These are phyloP conservation scores for Laetiporus sulphureus DNA, from an alignment of 1,284 basidiomycete species.

Conservation along the genomic window DNA sequence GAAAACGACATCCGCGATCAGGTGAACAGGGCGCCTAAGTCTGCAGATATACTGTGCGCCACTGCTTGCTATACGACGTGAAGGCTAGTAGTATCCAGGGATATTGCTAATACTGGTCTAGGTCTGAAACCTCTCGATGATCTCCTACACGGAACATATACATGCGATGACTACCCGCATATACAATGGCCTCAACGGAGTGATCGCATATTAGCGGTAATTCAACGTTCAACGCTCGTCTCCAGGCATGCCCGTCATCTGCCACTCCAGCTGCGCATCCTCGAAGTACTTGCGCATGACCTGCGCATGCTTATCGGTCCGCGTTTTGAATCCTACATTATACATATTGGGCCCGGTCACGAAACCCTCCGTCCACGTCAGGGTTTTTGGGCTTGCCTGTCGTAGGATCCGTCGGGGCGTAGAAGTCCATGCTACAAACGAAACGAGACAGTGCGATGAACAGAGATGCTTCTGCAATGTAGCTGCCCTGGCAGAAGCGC, in stretches of 20 bases:
- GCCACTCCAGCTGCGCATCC: constrained; percentile 23
- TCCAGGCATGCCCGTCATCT: constrained; percentile 15
- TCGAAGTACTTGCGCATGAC: constrained; percentile 20
- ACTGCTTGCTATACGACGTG: too few species aligned
- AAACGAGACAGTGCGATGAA: constrained; percentile 24
- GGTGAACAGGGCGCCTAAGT: too few species aligned
- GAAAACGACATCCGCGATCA: too few species aligned
- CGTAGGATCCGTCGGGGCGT: constrained; percentile 18
- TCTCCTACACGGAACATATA: too few species aligned
- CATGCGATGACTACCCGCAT: too few species aligned
- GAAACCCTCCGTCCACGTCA: constrained; percentile 22
- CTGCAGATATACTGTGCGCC: too few species aligned
- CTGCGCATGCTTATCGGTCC: constrained; percentile 18
- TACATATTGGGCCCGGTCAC: constrained; percentile 20
- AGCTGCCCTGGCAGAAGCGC: constrained; percentile 22
- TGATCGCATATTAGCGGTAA: too few species aligned
- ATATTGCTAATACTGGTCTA: too few species aligned
- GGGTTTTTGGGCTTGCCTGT: constrained; percentile 20
- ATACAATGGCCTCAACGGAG: too few species aligned
- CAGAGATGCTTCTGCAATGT: constrained; percentile 25
- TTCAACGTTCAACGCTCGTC: constrained; percentile 16
- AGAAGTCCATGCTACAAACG: constrained; percentile 25
- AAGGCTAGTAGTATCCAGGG: too few species aligned
- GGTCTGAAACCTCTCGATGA: too few species aligned
- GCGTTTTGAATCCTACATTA: constrained; percentile 17